phyloP scores from a whole-genome alignment of 768 basidiomycete species.

The Leccinum arenicola region DNA sequence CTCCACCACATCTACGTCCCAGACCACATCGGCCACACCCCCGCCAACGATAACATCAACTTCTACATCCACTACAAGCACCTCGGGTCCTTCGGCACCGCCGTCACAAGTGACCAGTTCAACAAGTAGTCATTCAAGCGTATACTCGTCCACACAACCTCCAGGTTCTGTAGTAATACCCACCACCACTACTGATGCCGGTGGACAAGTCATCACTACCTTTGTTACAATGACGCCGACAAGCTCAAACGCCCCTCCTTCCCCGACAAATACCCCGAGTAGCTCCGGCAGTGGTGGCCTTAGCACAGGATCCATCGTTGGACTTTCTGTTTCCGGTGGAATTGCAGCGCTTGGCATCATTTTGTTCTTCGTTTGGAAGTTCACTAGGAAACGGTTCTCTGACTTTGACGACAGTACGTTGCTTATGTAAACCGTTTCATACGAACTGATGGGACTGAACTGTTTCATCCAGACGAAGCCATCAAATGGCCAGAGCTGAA shows the following conservation, averaged over 20 bases:
- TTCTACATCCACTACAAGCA: slow-evolving; percentile 16
- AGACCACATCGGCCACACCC: background rate
- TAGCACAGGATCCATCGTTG: slow-evolving; percentile 71
- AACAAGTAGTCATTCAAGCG: slow-evolving; percentile 1
- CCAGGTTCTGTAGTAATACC: background rate
- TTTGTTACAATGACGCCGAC: slow-evolving; percentile 11
- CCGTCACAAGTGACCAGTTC: slow-evolving; percentile 3
- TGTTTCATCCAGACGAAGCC: slow-evolving; percentile 55
- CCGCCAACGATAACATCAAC: background rate
- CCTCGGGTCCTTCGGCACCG: slow-evolving; percentile 3
- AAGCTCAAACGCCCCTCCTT: slow-evolving; percentile 26
- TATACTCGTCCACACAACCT: background rate
- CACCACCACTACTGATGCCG: slow-evolving; percentile 28
- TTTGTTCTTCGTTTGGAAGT: slow-evolving; percentile 83
- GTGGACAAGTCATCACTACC: slow-evolving; percentile 31
- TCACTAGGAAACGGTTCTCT: slow-evolving; percentile 72
- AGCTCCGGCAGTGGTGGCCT: slow-evolving; percentile 41
- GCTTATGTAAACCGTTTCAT: slow-evolving; percentile 15
- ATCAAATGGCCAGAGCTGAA: slow-evolving; percentile 93
- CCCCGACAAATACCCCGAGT: slow-evolving; percentile 19
- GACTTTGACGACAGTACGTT: slow-evolving; percentile 79
- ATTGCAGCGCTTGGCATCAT: slow-evolving; percentile 68
- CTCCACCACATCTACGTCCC: background rate
- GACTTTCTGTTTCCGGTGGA: slow-evolving; percentile 79
- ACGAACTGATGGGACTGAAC: background rate